A percentile compares a stretch with the other conserved stretches of the same genome.
Conservation (phyloP, 192 early-diverging fungal species). For the Phlyctochytrium bullatum region DNA sequence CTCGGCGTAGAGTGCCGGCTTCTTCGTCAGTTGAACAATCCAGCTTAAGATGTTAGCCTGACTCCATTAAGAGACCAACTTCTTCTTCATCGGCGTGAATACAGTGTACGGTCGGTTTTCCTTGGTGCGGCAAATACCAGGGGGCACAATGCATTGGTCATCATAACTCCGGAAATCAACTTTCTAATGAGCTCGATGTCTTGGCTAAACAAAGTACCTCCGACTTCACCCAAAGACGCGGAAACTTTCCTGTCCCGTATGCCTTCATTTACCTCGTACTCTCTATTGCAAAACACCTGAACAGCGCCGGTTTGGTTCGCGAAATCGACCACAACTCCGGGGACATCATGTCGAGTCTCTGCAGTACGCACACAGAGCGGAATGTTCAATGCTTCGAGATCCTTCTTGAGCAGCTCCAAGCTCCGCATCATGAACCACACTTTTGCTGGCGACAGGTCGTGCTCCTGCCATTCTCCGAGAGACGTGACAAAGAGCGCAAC, state of each 20-base stretch:
- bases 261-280: slow-evolving; percentile 56
- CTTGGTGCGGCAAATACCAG: slow-evolving; percentile 49
- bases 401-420: slow-evolving; percentile 33
- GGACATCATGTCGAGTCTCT: slow-evolving; percentile 18
- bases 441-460: slow-evolving; percentile 51
- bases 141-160: slow-evolving; percentile 60
- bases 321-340: slow-evolving; percentile 31
- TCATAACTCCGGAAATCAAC: slow-evolving; percentile 27
- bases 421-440: slow-evolving; percentile 55
- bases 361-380: slow-evolving; percentile 47
- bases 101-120: slow-evolving; percentile 40
- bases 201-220: slow-evolving; percentile 12
- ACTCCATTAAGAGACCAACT: slow-evolving; percentile 2
- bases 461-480: slow-evolving; percentile 48
- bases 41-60: slow-evolving; percentile 2
- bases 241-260: slow-evolving; percentile 36
- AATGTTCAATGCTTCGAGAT: slow-evolving; percentile 38
- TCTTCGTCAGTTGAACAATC: slow-evolving; percentile 7
- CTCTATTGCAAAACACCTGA: slow-evolving; percentile 52
- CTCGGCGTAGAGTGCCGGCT: neutral
- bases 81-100: slow-evolving; percentile 52
- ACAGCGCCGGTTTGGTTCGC: slow-evolving; percentile 28
- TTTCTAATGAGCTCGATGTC: neutral
- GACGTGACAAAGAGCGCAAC: slow-evolving; percentile 56
- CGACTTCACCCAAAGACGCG: slow-evolving; percentile 12